These are phyloP conservation scores for Thuja plicata DNA, from an alignment of 83 land plant species.

Conservation along the genomic window DNA sequence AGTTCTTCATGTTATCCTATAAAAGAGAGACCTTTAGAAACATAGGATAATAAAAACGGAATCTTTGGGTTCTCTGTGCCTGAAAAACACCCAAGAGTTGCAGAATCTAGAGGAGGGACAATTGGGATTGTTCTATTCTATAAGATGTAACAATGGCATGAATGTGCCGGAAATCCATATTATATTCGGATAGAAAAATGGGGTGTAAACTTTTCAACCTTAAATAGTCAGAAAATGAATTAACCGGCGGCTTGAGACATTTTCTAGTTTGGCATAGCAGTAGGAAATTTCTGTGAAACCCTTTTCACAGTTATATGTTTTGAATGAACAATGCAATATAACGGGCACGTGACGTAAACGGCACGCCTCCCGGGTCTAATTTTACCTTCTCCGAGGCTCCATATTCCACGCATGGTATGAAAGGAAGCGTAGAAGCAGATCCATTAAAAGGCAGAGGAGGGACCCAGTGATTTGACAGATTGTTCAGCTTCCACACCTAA, in stretches of 20 bases:
- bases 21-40: too few species aligned
- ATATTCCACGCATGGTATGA: background rate
- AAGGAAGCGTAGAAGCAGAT: background rate
- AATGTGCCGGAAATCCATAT: background rate
- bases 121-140: background rate
- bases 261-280: background rate
- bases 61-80: background rate
- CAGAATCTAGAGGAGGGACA: background rate
- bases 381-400: slow-evolving; percentile 11
- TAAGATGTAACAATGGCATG: background rate
- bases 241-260: background rate
- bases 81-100: background rate
- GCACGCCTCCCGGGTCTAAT: slow-evolving; percentile 1
- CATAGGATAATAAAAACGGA: too few species aligned
- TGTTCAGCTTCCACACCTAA: slow-evolving; percentile 14
- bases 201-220: background rate
- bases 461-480: background rate
- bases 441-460: background rate
- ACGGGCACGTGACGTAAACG: slow-evolving; percentile 5
- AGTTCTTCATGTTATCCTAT: background rate
- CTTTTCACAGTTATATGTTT: background rate
- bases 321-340: background rate
- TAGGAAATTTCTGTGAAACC: background rate
- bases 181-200: background rate
- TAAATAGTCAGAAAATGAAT: background rate